These are phyloP conservation scores for Amniculicola lignicola DNA, from an alignment of 495 filamentous ascomycete genomes.

Conservation along the genomic window DNA sequence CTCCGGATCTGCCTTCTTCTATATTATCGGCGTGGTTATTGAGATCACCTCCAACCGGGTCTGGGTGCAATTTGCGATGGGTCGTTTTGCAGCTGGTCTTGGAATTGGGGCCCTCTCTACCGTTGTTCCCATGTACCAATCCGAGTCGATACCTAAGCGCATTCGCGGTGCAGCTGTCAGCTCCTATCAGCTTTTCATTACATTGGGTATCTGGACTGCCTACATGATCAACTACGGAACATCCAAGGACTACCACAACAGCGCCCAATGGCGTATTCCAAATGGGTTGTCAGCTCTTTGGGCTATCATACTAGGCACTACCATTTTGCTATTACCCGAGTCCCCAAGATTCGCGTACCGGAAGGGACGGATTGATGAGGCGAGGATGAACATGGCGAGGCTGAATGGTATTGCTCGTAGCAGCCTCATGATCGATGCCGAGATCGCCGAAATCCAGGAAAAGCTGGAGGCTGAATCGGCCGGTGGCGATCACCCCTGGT, in stretches of 20 bases:
- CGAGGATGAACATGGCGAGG: slow-evolving; percentile 1
- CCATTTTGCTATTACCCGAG: slow-evolving; percentile 25
- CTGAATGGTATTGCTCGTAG: slow-evolving; percentile 10
- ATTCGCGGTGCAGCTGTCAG: slow-evolving; percentile 77
- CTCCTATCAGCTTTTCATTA: slow-evolving; percentile 78
- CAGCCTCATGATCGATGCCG: not conserved
- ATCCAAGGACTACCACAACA: not conserved
- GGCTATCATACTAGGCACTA: slow-evolving; percentile 18
- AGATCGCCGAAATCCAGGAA: slow-evolving; percentile 13
- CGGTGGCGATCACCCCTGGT: slow-evolving; percentile 7
- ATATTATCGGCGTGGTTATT: slow-evolving; percentile 25
- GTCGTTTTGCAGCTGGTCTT: slow-evolving; percentile 75
- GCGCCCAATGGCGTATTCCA: slow-evolving; percentile 13
- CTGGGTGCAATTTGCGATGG: slow-evolving; percentile 37
- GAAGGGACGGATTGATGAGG: slow-evolving; percentile 1
- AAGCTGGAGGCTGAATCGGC: slow-evolving; percentile 6
- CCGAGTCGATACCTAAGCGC: slow-evolving; percentile 72
- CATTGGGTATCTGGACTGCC: slow-evolving; percentile 72
- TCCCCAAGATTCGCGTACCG: slow-evolving; percentile 10
- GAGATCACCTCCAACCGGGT: slow-evolving; percentile 24
- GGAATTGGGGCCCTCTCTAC: slow-evolving; percentile 78
- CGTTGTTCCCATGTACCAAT: slow-evolving; percentile 66
- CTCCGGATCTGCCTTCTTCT: slow-evolving; percentile 14
- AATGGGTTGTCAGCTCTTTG: slow-evolving; percentile 20
- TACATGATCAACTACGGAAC: slow-evolving; percentile 66